A percentile compares a stretch with the other conserved stretches of the same genome.
Evolutionary conservation across 73 alveolate genomes (phyloP).

Genomic region (Blepharisma japonicum): DNA sequence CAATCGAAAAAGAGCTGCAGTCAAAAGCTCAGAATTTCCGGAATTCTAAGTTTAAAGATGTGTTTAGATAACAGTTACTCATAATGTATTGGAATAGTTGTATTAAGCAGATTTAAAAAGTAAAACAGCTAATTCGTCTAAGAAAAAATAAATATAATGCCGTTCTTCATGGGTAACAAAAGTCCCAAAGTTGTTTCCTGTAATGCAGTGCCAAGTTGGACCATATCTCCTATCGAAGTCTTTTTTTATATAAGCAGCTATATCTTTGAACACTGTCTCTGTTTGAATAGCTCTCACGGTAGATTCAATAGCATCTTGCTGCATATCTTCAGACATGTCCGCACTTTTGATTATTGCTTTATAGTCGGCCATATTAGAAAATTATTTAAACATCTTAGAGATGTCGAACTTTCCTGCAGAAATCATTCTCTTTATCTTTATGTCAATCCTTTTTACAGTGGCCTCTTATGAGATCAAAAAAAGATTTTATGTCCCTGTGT

Average conservation of each 20-base stretch:
- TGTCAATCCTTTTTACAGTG: not conserved
- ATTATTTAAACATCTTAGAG: not conserved
- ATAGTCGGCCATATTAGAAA: constrained; percentile 66
- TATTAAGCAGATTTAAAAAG: constrained; percentile 71
- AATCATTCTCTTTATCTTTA: not conserved
- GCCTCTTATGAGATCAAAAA: constrained; percentile 8
- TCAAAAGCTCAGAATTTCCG: too few species aligned
- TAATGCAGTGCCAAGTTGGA: constrained; percentile 94
- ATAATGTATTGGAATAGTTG: not conserved
- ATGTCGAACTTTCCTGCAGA: too few species aligned
- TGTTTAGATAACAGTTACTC: too few species aligned
- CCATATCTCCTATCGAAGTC: constrained; percentile 85
- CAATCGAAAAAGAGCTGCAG: too few species aligned
- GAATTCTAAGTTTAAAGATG: too few species aligned
- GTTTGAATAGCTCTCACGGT: constrained; percentile 94
- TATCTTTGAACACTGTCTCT: constrained; percentile 94
- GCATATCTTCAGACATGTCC: constrained; percentile 97
- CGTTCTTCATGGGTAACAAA: constrained; percentile 76
- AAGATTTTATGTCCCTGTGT: not conserved
- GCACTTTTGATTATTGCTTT: constrained; percentile 96
- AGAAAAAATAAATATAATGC: constrained; percentile 85
- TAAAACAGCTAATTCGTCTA: constrained; percentile 83
- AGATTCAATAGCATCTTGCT: constrained; percentile 95
- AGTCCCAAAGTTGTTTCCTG: constrained; percentile 83
- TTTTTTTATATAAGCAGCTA: constrained; percentile 90